Percentiles rank a stretch among this genome's conserved stretches.
Conservation (phyloP, 164 flowering plant species). For the Annona cherimola region DNA sequence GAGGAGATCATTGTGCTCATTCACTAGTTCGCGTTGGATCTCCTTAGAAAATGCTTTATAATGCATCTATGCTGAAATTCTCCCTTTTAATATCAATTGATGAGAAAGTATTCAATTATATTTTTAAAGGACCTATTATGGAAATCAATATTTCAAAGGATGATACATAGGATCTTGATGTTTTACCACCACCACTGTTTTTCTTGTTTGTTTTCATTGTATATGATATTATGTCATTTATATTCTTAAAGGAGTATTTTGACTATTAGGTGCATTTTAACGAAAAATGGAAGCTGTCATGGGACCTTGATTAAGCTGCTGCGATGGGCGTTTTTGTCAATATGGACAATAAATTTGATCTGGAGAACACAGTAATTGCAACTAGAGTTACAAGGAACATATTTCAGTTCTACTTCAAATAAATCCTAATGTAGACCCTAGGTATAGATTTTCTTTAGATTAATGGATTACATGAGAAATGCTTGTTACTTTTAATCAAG, state of each 20-base stretch:
- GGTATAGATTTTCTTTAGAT: conserved; percentile 32
- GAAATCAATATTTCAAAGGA: too few species aligned
- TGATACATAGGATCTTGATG: background rate
- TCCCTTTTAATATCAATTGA: too few species aligned
- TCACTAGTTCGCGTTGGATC: too few species aligned
- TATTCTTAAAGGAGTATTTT: conserved; percentile 3
- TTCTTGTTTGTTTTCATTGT: background rate
- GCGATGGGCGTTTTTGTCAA: conserved; percentile 88
- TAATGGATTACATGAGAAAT: background rate
- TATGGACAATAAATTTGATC: conserved; percentile 92
- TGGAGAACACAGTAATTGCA: conserved; percentile 83
- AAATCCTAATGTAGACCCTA: conserved; percentile 99
- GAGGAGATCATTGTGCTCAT: too few species aligned
- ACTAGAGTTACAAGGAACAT: conserved; percentile 69
- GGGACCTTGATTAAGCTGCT: conserved; percentile 86
- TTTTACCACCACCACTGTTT: background rate
- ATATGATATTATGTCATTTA: background rate
- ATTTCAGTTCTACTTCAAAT: conserved; percentile 81
- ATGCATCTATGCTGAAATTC: too few species aligned
- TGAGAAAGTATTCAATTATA: too few species aligned
- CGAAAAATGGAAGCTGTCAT: conserved; percentile 91
- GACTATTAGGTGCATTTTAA: conserved; percentile 74
- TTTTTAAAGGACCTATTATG: too few species aligned
- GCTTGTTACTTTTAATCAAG: background rate
- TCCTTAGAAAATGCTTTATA: too few species aligned